Conservation (phyloP, 2,329 filamentous ascomycete species). For the Simplicillium sp. region DNA sequence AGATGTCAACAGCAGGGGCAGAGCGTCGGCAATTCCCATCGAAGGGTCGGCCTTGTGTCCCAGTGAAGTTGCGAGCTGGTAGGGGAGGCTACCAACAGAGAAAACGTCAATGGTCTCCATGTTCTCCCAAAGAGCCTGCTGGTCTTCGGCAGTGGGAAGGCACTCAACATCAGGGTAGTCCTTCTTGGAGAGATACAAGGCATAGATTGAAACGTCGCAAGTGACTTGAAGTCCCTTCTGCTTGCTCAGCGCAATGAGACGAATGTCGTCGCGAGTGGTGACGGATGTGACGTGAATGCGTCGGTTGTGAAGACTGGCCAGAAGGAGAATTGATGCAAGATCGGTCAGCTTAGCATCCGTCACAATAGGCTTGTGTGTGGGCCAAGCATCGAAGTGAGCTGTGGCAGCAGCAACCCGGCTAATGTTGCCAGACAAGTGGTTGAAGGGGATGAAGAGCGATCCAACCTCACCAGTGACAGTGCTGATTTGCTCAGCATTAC, state of each 20-base stretch:
- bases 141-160: constrained; percentile 58
- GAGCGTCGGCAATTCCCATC: constrained; percentile 61
- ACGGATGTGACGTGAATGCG: constrained; percentile 75
- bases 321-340: constrained; percentile 67
- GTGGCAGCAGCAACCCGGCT: constrained; percentile 75
- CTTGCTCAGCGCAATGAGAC: constrained; percentile 67
- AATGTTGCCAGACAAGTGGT: constrained; percentile 72
- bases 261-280: constrained; percentile 70
- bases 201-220: constrained; percentile 74
- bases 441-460: constrained; percentile 75
- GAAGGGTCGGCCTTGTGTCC: constrained; percentile 46
- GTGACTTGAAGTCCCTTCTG: constrained; percentile 74
- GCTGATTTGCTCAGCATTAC: constrained; percentile 66
- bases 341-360: constrained; percentile 76
- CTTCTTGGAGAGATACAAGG: constrained; percentile 62
- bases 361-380: constrained; percentile 67
- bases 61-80: constrained; percentile 55
- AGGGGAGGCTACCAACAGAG: constrained; percentile 69
- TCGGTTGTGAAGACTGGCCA: constrained; percentile 68
- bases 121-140: constrained; percentile 66
- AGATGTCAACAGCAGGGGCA: constrained; percentile 67
- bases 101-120: constrained; percentile 68
- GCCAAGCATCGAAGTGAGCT: constrained; percentile 71
- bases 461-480: constrained; percentile 65
- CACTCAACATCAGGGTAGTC: constrained; percentile 60